Percentiles rank a stretch among this genome's conserved stretches.
Conservation (phyloP, 2,329 filamentous ascomycete species). For the Epichloe glyceriae region DNA sequence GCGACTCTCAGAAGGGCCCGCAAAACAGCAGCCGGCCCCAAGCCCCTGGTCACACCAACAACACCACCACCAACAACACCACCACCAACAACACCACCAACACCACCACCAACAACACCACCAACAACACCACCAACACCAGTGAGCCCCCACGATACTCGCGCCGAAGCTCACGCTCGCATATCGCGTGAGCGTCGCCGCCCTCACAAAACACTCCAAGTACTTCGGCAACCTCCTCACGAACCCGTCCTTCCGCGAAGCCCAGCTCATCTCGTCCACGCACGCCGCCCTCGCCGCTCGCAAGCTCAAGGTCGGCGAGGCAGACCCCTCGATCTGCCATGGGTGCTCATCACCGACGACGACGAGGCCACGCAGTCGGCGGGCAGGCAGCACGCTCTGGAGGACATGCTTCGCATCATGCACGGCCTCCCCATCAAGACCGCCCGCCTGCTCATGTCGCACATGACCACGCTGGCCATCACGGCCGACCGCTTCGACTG, state of each 20-base stretch:
- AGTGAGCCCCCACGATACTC: conserved; percentile 11
- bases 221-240: conserved; percentile 59
- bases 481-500: conserved; percentile 65
- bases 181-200: conserved; percentile 47
- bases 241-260: conserved; percentile 50
- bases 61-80: background rate
- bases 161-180: conserved; percentile 28
- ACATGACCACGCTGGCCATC: conserved; percentile 54
- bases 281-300: conserved; percentile 36
- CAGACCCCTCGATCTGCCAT: conserved; percentile 42
- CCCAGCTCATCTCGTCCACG: conserved; percentile 36
- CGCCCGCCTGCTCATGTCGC: conserved; percentile 37
- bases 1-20: conserved; percentile 34
- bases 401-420: conserved; percentile 54
- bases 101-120: too few relatives aligned
- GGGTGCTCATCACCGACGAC: conserved; percentile 51
- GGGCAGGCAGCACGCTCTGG: conserved; percentile 47
- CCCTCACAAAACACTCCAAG: conserved; percentile 47
- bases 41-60: conserved; percentile 9
- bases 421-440: conserved; percentile 39
- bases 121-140: background rate
- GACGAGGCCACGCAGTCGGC: conserved; percentile 52
- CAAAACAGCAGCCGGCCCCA: conserved; percentile 23
- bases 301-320: conserved; percentile 34
- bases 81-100: background rate